Evolutionary conservation across 1,284 basidiomycete species (phyloP), one percentile per base, ranked within the genome.

Genomic region (Cerrena zonata): DNA sequence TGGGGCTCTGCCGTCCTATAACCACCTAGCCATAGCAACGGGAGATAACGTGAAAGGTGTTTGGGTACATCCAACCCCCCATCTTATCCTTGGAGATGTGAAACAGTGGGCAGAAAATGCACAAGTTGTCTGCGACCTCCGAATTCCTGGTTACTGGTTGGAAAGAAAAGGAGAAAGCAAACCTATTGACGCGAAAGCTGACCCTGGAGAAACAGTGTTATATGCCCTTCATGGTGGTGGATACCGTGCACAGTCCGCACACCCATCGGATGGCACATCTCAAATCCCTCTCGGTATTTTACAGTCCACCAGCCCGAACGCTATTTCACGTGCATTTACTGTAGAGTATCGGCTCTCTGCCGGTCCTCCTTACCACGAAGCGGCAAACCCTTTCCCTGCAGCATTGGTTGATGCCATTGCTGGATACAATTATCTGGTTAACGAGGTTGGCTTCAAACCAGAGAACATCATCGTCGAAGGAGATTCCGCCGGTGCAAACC

Each of bases 401-500:
- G 75, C 75, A 2, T 67, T 79, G 4, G 61, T 78, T 21, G 77
- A 80, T 55, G 68, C 69, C 0, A 64, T 78, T 43, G 68, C 74
- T 0, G 71, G 69, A 0, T 80, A 78, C 56, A 57, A 64, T 47
- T 72, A 78, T 55, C 68, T 78, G 15, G 65, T 76, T 21, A 53
- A 59, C 21, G 57, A 59, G 0, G 61, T 72, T 26, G 67, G 69
- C 0, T 71, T 77, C 50, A 50, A 58, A 4, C 68, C 73, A 11
- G 56, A 64, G 7, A 71, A 80, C 58, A 73, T 84, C 51, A 60
- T 77, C 25, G 39, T 83, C 22, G 66, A 65, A 2, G 81, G 80
- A 12, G 80, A 82, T 60, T 77, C 74, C 11, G 80, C 80, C 0
- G 80, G 80, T 2, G 77, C 72, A 0, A 77, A 79, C 57, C 64